Base-by-base conservation (phyloP, 208 protist species). In the Vickermania spadyakhi region DNA sequence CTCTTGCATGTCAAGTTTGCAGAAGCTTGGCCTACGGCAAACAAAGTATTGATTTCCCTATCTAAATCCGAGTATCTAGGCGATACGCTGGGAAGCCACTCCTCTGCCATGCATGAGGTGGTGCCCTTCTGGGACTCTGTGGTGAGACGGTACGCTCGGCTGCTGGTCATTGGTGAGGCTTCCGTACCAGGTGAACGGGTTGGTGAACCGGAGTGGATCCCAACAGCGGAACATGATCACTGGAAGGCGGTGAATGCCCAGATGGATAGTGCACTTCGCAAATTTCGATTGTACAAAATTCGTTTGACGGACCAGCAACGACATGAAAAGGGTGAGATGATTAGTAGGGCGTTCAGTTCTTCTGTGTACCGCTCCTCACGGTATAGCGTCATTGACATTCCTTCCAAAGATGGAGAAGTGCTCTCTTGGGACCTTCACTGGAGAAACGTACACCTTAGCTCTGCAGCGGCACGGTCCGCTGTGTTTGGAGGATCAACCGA, bases 1-100 rank as follows among this genome's bases (percentile, higher is more conserved):
- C 64, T 95, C 3, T 72, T 92, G 28, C 82, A 95, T 70, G 55
- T 87, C 4, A 86, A 87, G 63, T 95, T 84, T 64, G 64, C 88
- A 13, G 81, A 70, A 11, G 84, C 79, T 21, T 92, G 84, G 84
- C 62, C 69, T 3, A 68, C 80, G 41, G 88, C 83, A 18, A 58
- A 78, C 28, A 72, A 77, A 60, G 73, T 92, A 18, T 58, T 92
- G 11, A 61, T 74, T 31, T 62, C 63, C 28, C 77, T 92, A 26
- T 75, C 90, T n/a, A 52, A 72, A 1, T 55, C 45, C 14, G 88
- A 94, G 67, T 60, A 75, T 21, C 88, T 81, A 1, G 61, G 18
- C n/a, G 28, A 49, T 22, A 60, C n/a, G 13, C 30, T 54, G 1
- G 54, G 42, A 31, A 64, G 56, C 53, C 27, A 56, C 22, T 27